Conservation (phyloP, 352 stramenopile species). For the Phytophthora idaei region DNA sequence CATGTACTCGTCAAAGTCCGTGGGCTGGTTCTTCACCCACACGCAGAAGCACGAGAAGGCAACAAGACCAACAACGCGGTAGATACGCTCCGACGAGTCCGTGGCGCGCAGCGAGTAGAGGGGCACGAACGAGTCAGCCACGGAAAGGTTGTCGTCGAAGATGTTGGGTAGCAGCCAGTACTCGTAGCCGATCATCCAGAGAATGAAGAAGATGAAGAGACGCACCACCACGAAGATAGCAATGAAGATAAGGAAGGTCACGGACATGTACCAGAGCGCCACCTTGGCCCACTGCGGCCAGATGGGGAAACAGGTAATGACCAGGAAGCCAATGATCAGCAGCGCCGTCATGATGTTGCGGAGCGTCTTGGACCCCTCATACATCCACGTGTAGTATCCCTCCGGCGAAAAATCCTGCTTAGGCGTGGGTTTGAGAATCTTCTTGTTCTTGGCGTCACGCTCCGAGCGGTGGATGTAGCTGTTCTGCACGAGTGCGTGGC, state of each 20-base stretch:
- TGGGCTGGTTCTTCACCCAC: constrained; percentile 98
- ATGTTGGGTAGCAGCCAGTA: constrained; percentile 99
- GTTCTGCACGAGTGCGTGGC: constrained; percentile 74
- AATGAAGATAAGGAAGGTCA: constrained; percentile 99
- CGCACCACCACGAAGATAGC: constrained; percentile 96
- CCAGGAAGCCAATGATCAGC: constrained; percentile 97
- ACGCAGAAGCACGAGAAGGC: constrained; percentile 96
- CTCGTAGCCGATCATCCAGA: constrained; percentile 96
- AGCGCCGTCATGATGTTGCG: constrained; percentile 97
- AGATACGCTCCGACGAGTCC: constrained; percentile 93
- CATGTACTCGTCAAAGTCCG: constrained; percentile 99
- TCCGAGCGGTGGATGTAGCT: constrained; percentile 90
- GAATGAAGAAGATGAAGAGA: constrained; percentile 95
- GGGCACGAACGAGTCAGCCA: constrained; percentile 98
- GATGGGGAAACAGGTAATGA: constrained; percentile 98
- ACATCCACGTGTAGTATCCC: constrained; percentile 99
- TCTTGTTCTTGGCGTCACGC: constrained; percentile 86
- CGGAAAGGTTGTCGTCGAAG: constrained; percentile 98
- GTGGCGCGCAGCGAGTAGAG: constrained; percentile 90
- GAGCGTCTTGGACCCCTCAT: constrained; percentile 97
- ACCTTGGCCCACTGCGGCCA: constrained; percentile 99
- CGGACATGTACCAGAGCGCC: constrained; percentile 98
- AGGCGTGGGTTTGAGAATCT: constrained; percentile 76
- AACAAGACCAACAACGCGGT: constrained; percentile 92
- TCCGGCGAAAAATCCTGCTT: constrained; percentile 95